phyloP scores from a whole-genome alignment of 306 rosid genomes.

The Castanopsis chinensis region DNA sequence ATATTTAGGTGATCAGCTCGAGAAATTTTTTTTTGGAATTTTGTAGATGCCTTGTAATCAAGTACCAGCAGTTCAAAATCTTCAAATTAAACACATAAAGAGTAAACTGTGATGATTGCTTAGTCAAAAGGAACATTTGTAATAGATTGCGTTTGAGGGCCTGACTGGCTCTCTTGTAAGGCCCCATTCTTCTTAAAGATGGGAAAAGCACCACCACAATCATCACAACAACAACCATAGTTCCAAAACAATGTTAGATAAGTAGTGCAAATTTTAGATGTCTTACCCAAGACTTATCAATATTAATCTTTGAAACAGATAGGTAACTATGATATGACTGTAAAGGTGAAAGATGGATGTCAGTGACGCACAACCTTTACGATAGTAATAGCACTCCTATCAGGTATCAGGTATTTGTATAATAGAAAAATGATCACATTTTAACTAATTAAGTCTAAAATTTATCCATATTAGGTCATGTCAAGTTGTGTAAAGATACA shows the following conservation, averaged over 20 bases:
- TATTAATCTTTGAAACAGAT: neutral
- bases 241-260: too few relatives aligned
- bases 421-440: too few relatives aligned
- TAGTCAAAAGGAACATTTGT: neutral
- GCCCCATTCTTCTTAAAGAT: neutral
- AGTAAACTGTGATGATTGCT: neutral
- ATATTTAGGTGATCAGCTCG: conserved; percentile 57
- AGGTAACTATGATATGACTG: neutral
- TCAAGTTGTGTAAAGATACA: too few relatives aligned
- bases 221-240: neutral
- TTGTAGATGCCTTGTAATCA: conserved; percentile 28
- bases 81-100: conserved; percentile 13
- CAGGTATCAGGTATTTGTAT: too few relatives aligned
- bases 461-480: too few relatives aligned
- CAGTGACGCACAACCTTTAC: too few relatives aligned
- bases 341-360: too few relatives aligned
- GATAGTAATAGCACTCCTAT: too few relatives aligned
- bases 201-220: neutral
- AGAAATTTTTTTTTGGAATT: conserved; percentile 25
- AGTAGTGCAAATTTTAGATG: too few relatives aligned
- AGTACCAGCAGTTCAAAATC: conserved; percentile 4
- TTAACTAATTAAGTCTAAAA: too few relatives aligned
- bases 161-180: neutral
- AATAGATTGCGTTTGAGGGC: neutral
- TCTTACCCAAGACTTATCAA: too few relatives aligned